Conservation (phyloP, 2,329 filamentous ascomycete genomes). For the Gliomastix tumulicola region DNA sequence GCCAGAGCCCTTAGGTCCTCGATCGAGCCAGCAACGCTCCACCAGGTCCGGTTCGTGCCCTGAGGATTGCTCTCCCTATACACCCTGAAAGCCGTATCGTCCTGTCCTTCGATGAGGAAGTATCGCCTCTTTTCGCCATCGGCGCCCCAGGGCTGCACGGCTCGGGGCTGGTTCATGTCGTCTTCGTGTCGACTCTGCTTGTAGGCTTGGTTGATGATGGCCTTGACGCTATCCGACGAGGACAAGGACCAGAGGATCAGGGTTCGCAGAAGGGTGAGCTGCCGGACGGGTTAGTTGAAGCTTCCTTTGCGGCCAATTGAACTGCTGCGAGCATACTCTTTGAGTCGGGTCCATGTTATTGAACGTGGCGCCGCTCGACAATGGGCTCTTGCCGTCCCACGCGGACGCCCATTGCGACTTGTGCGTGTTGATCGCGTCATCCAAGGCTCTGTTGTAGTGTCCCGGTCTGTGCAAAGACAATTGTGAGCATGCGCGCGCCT, state of each 20-base stretch:
- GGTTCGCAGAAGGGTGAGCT: conserved; percentile 79
- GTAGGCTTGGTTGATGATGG: conserved; percentile 79
- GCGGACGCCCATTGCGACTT: conserved; percentile 79
- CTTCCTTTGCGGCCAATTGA: no score
- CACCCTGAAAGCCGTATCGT: conserved; percentile 88
- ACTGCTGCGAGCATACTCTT: conserved; percentile 65
- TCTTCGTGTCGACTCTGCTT: conserved; percentile 79
- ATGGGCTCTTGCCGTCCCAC: conserved; percentile 79
- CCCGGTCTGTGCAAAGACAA: conserved; percentile 56
- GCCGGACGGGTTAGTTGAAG: conserved; percentile 6
- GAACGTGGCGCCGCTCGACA: conserved; percentile 76
- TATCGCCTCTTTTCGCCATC: conserved; percentile 90
- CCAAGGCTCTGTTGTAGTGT: conserved; percentile 87
- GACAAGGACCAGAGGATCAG: conserved; percentile 84
- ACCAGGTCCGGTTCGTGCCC: conserved; percentile 73
- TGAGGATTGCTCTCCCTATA: conserved; percentile 90
- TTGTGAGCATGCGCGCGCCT: neutral
- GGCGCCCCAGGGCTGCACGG: conserved; percentile 83
- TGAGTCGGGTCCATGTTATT: conserved; percentile 73
- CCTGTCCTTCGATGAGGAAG: conserved; percentile 86
- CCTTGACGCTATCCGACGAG: conserved; percentile 76
- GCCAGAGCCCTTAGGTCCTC: conserved; percentile 74
- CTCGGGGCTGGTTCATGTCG: conserved; percentile 75
- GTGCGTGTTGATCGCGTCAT: conserved; percentile 83
- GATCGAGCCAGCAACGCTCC: conserved; percentile 85